Base-by-base conservation (phyloP, 2,329 filamentous ascomycete genomes). In the Penicillium sp. region DNA sequence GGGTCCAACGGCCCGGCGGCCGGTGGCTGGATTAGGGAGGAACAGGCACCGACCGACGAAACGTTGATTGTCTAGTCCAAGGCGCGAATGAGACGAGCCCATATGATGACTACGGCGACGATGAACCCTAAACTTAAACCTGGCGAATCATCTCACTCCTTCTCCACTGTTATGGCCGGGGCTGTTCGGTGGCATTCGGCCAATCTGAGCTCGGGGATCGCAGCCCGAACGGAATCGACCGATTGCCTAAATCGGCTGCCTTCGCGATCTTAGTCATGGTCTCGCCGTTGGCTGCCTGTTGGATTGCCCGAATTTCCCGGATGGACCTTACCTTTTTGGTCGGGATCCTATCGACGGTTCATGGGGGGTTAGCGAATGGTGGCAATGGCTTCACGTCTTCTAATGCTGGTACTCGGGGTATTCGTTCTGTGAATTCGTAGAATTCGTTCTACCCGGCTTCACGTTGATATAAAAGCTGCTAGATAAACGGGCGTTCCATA, bases 11-110 rank as follows among this genome's bases (percentile, higher is more conserved):
- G 20, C 2, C 20, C 20, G 20, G 20, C 4, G 39, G 44, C 44
- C 46, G 56, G 49, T 55, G 55, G 55, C 55, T 58, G 38, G 41
- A 54, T 48, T 48, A 55, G 56, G 56, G 47, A 57, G 53, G 46
- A 54, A 57, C 46, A 60, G 59, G 55, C 54, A 58, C 42, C 43
- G 36, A 40, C 46, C 48, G 48, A 54, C 45, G 18, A 47, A 49
- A 44, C 27, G 40, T 22, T n/a, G 45, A 49, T 46, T 44, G 40
- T 27, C 31, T 22, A 20, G 20, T 13, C 22, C 22, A n/a, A 11
- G 22, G 44, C 39, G 31, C 44, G 44, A 51, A 51, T 51, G 33
- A 51, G 27, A 48, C 27, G 45, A 18, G n/a, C 24, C 25, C 31
- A 3, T 18, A 25, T 8, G 33, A 13, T 40, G 33, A 25, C 28